Base-by-base conservation (phyloP, 768 basidiomycete species). In the Lactifluus piperatus region DNA sequence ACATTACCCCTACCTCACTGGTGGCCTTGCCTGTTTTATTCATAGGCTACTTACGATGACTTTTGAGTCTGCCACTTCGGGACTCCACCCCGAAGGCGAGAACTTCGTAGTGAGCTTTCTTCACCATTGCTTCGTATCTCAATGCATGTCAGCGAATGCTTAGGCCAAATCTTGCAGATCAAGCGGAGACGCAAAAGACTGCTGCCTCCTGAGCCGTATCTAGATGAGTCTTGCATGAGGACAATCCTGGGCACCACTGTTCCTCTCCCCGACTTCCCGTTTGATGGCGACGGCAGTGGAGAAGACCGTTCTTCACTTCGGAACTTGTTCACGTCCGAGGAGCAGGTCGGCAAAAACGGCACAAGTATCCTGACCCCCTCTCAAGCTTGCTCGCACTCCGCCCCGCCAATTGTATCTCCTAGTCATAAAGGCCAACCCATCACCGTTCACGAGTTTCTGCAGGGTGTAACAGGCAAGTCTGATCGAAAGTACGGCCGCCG, bases 121-220 rank as follows among this genome's bases (percentile, higher is more conserved):
- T 34, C 26, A 14, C 13, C 13, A 7, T 56, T 30, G 46, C 5
- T 20, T 43, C 18, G 20, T 4, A 34, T 24, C 3, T 6, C 16
- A n/a, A 13, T 39, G 36, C 36, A 14, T 30, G 24, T 11, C 4
- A 11, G 43, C 4, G 22, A 22, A 32, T 26, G 10, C 20, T 44
- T 34, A 37, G 6, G 43, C 43, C 8, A 20, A 39, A 10, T 7
- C 37, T 1, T 30, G 39, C 43, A 62, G 62, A 60, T 62, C 16
- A 62, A 46, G 53, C 47, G 41, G 32, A 60, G 53, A 27, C 62
- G 62, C 58, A 62, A 60, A 41, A 48, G 58, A 37, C 18, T 48
- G 20, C 32, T 8, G n/a, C 46, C 18, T 27, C 18, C 52, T 5
- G 51, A 43, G 24, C 51, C 58, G 47, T 39, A 27, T 29, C 14